phyloP scores from a whole-genome alignment of 192 early-diverging fungal genomes.

The Helicostylum pulchrum region DNA sequence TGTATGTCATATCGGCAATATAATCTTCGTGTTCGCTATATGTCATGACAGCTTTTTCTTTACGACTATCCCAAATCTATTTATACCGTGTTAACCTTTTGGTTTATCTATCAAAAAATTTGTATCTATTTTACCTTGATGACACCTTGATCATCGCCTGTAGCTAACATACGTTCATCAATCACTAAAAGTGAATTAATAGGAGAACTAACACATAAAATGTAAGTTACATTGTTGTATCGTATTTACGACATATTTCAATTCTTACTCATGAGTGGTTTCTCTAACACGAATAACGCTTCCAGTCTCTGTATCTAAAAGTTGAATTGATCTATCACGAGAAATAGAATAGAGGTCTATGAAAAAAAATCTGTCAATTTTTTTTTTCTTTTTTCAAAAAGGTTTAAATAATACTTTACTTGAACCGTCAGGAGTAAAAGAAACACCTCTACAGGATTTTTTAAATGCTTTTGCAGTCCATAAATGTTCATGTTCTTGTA shows the following conservation, averaged over 20 bases:
- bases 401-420: conserved; percentile 31
- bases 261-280: conserved; percentile 76
- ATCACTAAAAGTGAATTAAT: conserved; percentile 75
- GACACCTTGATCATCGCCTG: conserved; percentile 89
- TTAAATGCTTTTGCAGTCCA: conserved; percentile 65
- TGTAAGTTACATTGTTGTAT: no score
- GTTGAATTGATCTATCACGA: conserved; percentile 78
- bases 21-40: conserved; percentile 90
- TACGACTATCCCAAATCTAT: conserved; percentile 87
- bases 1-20: conserved; percentile 83
- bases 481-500: conserved; percentile 37
- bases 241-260: neutral
- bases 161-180: conserved; percentile 75
- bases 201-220: conserved; percentile 51
- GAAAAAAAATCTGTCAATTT: neutral
- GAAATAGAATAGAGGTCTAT: conserved; percentile 50
- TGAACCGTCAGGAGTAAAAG: conserved; percentile 75
- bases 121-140: conserved; percentile 60
- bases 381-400: neutral
- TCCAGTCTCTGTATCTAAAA: conserved; percentile 74
- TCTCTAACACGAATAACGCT: conserved; percentile 61
- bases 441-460: conserved; percentile 83
- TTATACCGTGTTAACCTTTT: neutral
- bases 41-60: conserved; percentile 68
- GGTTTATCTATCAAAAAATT: neutral